A percentile compares a stretch with the other conserved stretches of the same genome.
Conservation (phyloP, 148 eudicot genomes). For the Vaccinium myrtillus region DNA sequence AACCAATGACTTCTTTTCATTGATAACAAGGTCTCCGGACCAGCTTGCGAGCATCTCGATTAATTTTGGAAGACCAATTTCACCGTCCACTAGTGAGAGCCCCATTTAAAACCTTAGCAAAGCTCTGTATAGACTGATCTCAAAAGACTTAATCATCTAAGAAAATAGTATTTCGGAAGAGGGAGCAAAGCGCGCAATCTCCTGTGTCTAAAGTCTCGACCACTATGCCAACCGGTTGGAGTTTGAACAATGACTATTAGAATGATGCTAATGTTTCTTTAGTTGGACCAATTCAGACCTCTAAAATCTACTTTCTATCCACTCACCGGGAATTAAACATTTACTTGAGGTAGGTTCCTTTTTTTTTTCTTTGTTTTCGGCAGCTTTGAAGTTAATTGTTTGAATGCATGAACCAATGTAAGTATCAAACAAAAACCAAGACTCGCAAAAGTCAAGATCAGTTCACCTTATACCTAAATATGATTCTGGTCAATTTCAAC, state of each 20-base stretch:
- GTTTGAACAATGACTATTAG: neutral
- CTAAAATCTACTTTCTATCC: neutral
- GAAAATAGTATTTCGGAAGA: too few relatives aligned
- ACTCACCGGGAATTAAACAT: neutral
- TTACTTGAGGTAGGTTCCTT: neutral
- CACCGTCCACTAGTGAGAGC: too few relatives aligned
- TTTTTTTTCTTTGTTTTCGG: neutral
- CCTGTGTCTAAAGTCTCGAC: too few relatives aligned
- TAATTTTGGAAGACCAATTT: too few relatives aligned
- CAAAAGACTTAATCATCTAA: too few relatives aligned
- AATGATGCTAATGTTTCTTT: neutral
- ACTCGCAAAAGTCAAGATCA: neutral
- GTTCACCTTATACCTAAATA: neutral
- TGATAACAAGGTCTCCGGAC: too few relatives aligned
- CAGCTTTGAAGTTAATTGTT: neutral
- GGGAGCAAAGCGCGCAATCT: too few relatives aligned
- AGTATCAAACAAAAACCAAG: neutral
- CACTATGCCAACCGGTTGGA: too few relatives aligned
- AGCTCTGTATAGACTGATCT: too few relatives aligned
- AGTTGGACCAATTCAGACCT: neutral
- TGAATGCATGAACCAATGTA: neutral
- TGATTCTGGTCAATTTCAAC: neutral
- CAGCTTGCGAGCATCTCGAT: too few relatives aligned
- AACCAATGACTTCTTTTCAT: neutral
- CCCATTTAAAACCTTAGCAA: too few relatives aligned